These are phyloP conservation scores for Xylaria polymorpha DNA, from an alignment of 2,329 filamentous ascomycete species.

Conservation along the genomic window DNA sequence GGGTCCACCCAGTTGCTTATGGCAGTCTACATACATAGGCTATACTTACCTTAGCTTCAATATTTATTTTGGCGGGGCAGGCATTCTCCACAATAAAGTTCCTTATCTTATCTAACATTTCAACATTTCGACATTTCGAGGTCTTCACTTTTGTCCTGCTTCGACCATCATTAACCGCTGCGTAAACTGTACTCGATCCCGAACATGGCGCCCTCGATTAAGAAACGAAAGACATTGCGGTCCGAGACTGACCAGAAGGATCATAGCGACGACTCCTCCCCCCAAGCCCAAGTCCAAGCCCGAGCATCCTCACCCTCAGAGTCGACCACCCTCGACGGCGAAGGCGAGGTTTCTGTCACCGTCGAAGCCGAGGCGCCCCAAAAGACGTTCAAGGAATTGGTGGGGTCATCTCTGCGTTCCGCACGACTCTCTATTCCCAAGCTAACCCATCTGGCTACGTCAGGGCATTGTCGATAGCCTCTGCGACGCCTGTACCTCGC, in stretches of 20 bases:
- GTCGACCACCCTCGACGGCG: constrained; percentile 39
- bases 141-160: background rate
- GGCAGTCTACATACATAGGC: background rate
- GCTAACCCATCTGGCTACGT: constrained; percentile 13
- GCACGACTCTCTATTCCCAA: background rate
- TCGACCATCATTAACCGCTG: background rate
- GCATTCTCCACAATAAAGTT: constrained; percentile 10
- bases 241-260: constrained; percentile 30
- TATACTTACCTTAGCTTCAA: no score
- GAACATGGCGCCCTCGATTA: constrained; percentile 42
- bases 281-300: constrained; percentile 5
- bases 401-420: constrained; percentile 63
- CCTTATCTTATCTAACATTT: constrained; percentile 34
- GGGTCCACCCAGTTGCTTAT: no score
- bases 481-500: constrained; percentile 84
- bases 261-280: constrained; percentile 30
- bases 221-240: constrained; percentile 57
- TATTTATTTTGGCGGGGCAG: constrained; percentile 3
- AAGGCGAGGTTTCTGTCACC: constrained; percentile 34
- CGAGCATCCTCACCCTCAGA: constrained; percentile 34
- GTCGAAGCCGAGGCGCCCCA: constrained; percentile 42
- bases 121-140: constrained; percentile 4
- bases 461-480: constrained; percentile 86
- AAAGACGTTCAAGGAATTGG: constrained; percentile 77
- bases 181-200: background rate